Evolutionary conservation across 306 rosid genomes (phyloP).

Genomic region (Quercus berberidifolia): DNA sequence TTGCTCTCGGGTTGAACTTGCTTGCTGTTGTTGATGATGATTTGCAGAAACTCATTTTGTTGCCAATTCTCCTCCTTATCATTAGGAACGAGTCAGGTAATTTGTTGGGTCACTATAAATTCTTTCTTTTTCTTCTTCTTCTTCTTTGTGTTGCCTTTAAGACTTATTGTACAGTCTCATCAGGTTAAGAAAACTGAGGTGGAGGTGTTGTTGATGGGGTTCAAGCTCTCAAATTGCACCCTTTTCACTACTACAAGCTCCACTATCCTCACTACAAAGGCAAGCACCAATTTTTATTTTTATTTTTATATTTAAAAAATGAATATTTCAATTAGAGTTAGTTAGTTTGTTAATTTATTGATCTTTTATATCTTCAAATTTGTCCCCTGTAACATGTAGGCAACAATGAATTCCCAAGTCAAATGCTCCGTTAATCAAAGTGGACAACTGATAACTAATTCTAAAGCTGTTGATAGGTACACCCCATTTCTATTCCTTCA

Average conservation of each 20-base stretch:
- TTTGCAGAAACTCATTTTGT: slow-evolving; percentile 10
- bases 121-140: not conserved
- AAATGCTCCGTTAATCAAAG: slow-evolving; percentile 31
- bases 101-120: not conserved
- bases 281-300: slow-evolving; percentile 11
- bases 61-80: slow-evolving; percentile 6
- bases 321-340: not conserved
- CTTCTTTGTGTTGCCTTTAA: not conserved
- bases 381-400: slow-evolving; percentile 2
- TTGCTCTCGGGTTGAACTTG: not conserved
- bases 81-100: slow-evolving; percentile 23
- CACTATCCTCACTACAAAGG: slow-evolving; percentile 18
- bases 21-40: not conserved
- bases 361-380: not conserved
- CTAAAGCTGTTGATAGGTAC: slow-evolving; percentile 49
- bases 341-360: not conserved
- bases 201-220: slow-evolving; percentile 6
- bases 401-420: not conserved
- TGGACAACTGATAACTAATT: slow-evolving; percentile 17
- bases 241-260: slow-evolving; percentile 22
- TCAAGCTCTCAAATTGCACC: slow-evolving; percentile 10
- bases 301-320: not conserved
- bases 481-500: slow-evolving; percentile 6
- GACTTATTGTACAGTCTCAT: not conserved
- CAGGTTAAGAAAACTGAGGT: slow-evolving; percentile 15